Evolutionary conservation across 768 basidiomycete genomes (phyloP).

Genomic region (Termitomyces sp.): DNA sequence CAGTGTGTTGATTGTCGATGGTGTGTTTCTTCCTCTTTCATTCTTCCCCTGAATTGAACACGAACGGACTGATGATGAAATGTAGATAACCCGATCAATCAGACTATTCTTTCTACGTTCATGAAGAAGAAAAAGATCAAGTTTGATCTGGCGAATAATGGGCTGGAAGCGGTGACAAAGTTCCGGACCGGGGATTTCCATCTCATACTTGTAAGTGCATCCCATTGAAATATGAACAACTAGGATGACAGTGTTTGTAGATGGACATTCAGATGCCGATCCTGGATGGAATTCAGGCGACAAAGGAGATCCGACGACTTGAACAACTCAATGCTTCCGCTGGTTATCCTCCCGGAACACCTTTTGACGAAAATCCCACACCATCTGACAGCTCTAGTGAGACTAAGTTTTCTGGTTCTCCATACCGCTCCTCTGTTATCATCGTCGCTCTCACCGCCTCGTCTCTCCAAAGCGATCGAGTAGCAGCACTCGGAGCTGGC

Average conservation of each 20-base stretch:
- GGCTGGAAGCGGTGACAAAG: slow-evolving; percentile 92
- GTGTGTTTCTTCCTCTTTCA: slow-evolving; percentile 37
- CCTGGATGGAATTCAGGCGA: slow-evolving; percentile 97
- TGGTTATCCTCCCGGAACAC: slow-evolving; percentile 61
- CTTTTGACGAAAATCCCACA: slow-evolving; percentile 43
- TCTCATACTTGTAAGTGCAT: slow-evolving; percentile 76
- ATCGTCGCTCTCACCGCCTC: slow-evolving; percentile 99
- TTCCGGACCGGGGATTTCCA: slow-evolving; percentile 93
- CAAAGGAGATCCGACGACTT: slow-evolving; percentile 86
- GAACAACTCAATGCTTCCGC: slow-evolving; percentile 65
- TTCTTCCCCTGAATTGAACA: slow-evolving; percentile 1
- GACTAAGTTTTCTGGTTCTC: slow-evolving; percentile 45
- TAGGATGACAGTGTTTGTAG: slow-evolving; percentile 32
- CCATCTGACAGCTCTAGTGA: slow-evolving; percentile 51
- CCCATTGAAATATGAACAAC: neutral
- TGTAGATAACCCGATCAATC: slow-evolving; percentile 96
- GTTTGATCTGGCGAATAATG: slow-evolving; percentile 91
- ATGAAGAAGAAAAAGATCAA: slow-evolving; percentile 96
- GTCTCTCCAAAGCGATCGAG: slow-evolving; percentile 90
- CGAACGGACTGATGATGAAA: neutral
- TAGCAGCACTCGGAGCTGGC: slow-evolving; percentile 94
- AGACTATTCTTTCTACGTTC: slow-evolving; percentile 94
- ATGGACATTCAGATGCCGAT: slow-evolving; percentile 99
- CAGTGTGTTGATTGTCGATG: slow-evolving; percentile 96
- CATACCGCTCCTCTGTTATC: slow-evolving; percentile 91